Base-by-base conservation (phyloP, 306 rosid genomes). In the Quercus aquifolioides region DNA sequence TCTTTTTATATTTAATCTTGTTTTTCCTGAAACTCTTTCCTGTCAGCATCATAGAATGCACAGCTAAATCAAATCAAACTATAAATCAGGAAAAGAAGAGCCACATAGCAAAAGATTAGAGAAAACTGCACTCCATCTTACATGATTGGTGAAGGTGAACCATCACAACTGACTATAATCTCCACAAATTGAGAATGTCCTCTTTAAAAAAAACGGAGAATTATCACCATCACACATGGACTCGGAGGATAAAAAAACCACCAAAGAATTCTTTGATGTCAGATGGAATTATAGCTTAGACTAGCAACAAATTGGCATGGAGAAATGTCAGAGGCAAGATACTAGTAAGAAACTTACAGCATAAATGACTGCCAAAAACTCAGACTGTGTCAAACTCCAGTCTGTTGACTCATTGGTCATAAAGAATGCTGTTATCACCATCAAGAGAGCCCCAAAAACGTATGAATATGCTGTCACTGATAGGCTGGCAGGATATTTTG, bases 391-490 rank as follows among this genome's bases (percentile, higher is more conserved):
- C 89, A 95, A 85, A 59, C 75, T 91, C 99, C 99, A 95, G 73
- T 83, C 84, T 10, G 89, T 90, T 71, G 96, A 83, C 56, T 87
- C 90, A 15, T 58, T 78, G 73, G 90, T 88, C 86, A 86, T 77
- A 62, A 91, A 80, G 60, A 91, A 56, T 14, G 99, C 88, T 33
- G 94, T 85, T 64, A 71, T 79, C 89, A 92, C 91, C 94, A 95
- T 87, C 80, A 89, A 56, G 30, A 74, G 19, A 78, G 89, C 90
- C 83, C 98, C 99, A 15, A 91, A 92, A 63, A 88, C 83, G 87
- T 90, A 91, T 21, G 99, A 90, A 85, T 74, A 89, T 52, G 99
- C 98, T 10, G 97, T 91, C 67, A 95, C 92, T 46, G 99, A 92
- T 55, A 92, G 62, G 84, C 86, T 92, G 82, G 96, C 90, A 1